These are phyloP conservation scores for Byssoonygena ceratinophila DNA, from an alignment of 2,329 filamentous ascomycete species.

Conservation along the genomic window DNA sequence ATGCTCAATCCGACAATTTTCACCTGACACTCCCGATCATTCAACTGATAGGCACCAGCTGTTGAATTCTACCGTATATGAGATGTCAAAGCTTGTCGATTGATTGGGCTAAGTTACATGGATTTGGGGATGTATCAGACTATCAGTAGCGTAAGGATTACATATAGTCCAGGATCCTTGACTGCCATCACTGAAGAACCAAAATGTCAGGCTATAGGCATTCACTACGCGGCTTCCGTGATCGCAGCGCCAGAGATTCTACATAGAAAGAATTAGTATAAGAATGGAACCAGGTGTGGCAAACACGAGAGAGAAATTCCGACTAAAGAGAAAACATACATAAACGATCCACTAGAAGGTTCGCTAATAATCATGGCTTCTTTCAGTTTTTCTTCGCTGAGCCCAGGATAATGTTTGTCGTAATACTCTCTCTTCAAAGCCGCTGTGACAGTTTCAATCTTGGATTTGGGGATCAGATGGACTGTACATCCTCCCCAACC, in stretches of 20 bases:
- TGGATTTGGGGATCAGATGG: slow-evolving; percentile 76
- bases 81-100: too few relatives aligned
- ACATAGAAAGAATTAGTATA: not conserved
- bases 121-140: too few relatives aligned
- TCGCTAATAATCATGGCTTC: slow-evolving; percentile 81
- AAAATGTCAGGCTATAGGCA: not conserved
- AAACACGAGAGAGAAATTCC: too few relatives aligned
- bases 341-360: slow-evolving; percentile 45
- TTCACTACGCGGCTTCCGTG: slow-evolving; percentile 18
- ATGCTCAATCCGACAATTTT: too few relatives aligned
- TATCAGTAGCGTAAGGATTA: too few relatives aligned
- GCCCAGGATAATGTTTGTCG: slow-evolving; percentile 55
- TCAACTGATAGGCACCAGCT: too few relatives aligned
- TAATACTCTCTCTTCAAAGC: slow-evolving; percentile 79
- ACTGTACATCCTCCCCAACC: slow-evolving; percentile 97
- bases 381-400: slow-evolving; percentile 60
- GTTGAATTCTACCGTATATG: too few relatives aligned
- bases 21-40: too few relatives aligned
- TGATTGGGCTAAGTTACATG: too few relatives aligned
- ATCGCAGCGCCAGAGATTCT: slow-evolving; percentile 33
- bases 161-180: not conserved
- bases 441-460: slow-evolving; percentile 64
- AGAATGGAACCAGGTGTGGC: too few relatives aligned
- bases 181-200: too few relatives aligned
- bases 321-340: slow-evolving; percentile 30